Evolutionary conservation across 345 rosid species (phyloP).

Genomic region (Euphorbia pulcherrima): DNA sequence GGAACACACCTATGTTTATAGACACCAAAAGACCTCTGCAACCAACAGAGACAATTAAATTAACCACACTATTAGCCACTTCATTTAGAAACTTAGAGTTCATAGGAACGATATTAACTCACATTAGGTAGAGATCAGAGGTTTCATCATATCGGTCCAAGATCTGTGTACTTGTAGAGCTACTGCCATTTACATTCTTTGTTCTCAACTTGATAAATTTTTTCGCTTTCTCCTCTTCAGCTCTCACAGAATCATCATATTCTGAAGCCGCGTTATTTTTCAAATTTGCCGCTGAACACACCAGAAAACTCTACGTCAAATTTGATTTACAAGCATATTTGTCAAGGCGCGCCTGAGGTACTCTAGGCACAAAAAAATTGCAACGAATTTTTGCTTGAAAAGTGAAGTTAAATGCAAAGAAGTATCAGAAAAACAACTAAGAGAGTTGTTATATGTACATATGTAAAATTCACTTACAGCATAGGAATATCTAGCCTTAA

Average conservation of each 20-base stretch:
- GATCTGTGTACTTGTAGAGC: slow-evolving; percentile 23
- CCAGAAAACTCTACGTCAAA: not conserved
- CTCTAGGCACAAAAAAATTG: too few species aligned
- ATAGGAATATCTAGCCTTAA: too few species aligned
- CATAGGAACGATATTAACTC: slow-evolving; percentile 18
- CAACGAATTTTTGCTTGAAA: too few species aligned
- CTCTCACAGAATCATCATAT: slow-evolving; percentile 18
- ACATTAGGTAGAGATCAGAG: slow-evolving; percentile 68
- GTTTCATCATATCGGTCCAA: slow-evolving; percentile 41
- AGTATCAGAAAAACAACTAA: too few species aligned
- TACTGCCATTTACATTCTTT: slow-evolving; percentile 17
- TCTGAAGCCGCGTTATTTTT: slow-evolving; percentile 17
- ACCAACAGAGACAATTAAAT: not conserved
- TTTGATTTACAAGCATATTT: not conserved
- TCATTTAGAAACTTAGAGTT: not conserved
- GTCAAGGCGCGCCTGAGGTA: too few species aligned
- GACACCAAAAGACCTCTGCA: slow-evolving; percentile 69
- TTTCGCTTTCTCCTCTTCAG: slow-evolving; percentile 24
- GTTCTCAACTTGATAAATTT: slow-evolving; percentile 16
- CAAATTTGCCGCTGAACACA: slow-evolving; percentile 30
- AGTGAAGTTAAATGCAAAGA: too few species aligned
- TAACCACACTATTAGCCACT: too few species aligned
- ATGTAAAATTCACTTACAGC: too few species aligned
- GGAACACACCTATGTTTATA: slow-evolving; percentile 67
- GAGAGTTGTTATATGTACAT: too few species aligned